Percentiles rank a stretch among this genome's conserved stretches.
phyloP scores from a whole-genome alignment of 352 stramenopile species.

The Thraustochytrium striatum region DNA sequence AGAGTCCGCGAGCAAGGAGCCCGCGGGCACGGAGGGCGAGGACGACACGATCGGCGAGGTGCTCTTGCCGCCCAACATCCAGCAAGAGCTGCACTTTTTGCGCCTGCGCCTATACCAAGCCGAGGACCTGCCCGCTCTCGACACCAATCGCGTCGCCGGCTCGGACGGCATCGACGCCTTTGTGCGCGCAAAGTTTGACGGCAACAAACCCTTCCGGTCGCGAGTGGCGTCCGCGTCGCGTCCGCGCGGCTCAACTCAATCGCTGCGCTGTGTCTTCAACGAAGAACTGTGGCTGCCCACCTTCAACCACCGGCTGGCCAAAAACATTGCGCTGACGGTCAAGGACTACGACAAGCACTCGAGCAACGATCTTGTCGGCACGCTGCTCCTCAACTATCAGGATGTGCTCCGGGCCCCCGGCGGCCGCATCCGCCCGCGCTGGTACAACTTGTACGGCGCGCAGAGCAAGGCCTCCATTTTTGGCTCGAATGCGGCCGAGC shows the following conservation, averaged over 20 bases:
- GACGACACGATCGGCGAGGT: slow-evolving; percentile 55
- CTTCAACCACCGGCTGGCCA: slow-evolving; percentile 69
- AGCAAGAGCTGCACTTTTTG: slow-evolving; percentile 70
- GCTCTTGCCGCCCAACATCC: slow-evolving; percentile 68
- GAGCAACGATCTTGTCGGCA: slow-evolving; percentile 71
- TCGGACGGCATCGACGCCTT: slow-evolving; percentile 72
- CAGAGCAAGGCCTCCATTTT: slow-evolving; percentile 56
- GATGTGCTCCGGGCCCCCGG: slow-evolving; percentile 61
- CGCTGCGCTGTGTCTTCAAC: slow-evolving; percentile 54
- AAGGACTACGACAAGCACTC: slow-evolving; percentile 72
- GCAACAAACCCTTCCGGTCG: slow-evolving; percentile 66
- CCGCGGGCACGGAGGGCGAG: slow-evolving; percentile 45
- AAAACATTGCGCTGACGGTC: slow-evolving; percentile 72
- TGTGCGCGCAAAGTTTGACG: slow-evolving; percentile 68
- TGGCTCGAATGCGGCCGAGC: slow-evolving; percentile 38
- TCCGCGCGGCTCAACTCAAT: slow-evolving; percentile 60
- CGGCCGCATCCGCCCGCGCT: slow-evolving; percentile 57
- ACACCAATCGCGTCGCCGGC: slow-evolving; percentile 57
- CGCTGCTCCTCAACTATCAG: slow-evolving; percentile 68
- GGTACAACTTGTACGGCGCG: slow-evolving; percentile 74
- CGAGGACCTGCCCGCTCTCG: slow-evolving; percentile 74
- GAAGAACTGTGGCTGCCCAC: slow-evolving; percentile 80
- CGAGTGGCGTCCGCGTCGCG: slow-evolving; percentile 67
- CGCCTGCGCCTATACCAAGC: slow-evolving; percentile 69
- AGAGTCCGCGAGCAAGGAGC: slow-evolving; percentile 17